These are phyloP conservation scores for Lignosus rhinocerotis DNA, from an alignment of 1,284 basidiomycete species.

Conservation along the genomic window DNA sequence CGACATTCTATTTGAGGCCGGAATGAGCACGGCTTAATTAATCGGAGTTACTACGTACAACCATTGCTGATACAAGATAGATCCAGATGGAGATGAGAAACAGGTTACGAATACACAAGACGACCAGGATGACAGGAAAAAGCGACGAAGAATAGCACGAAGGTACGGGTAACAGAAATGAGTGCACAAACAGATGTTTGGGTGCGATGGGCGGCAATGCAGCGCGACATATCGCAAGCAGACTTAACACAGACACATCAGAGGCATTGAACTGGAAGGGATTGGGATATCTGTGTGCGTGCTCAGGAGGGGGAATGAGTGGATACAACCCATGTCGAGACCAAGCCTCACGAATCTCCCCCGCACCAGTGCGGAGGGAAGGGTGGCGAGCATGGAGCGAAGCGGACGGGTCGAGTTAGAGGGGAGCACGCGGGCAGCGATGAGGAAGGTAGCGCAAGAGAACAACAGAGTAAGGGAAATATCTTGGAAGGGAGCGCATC, in stretches of 20 bases:
- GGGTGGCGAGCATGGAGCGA: neutral
- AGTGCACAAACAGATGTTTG: neutral
- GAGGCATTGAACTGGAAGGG: neutral
- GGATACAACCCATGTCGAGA: neutral
- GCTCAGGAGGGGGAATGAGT: neutral
- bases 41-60: neutral
- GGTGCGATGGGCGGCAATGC: neutral
- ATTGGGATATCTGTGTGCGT: neutral
- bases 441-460: conserved; percentile 2
- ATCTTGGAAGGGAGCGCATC: neutral
- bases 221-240: neutral
- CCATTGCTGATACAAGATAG: neutral
- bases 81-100: neutral
- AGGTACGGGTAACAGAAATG: neutral
- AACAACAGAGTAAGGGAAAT: neutral
- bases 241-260: neutral
- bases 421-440: neutral
- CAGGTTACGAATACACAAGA: neutral
- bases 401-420: neutral
- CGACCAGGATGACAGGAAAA: neutral
- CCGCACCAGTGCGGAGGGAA: neutral
- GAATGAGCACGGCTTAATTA: conserved; percentile 4
- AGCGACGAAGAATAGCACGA: neutral
- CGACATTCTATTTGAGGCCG: neutral
- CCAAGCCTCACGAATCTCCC: neutral